These are phyloP conservation scores for Hamamelis virginiana DNA, from an alignment of 164 flowering plant genomes.

Conservation along the genomic window DNA sequence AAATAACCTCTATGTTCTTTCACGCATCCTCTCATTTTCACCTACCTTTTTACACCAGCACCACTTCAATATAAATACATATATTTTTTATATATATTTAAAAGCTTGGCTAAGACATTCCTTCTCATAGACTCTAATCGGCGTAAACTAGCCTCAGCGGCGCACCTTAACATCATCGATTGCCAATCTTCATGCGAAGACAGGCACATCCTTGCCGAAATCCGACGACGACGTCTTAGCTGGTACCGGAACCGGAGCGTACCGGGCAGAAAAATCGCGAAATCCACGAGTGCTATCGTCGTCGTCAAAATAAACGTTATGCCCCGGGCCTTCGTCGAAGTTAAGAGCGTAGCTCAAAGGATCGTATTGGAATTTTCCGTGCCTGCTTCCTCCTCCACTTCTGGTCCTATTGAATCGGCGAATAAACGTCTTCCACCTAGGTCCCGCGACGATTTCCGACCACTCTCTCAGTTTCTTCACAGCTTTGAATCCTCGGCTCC, in stretches of 20 bases:
- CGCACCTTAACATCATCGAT: not conserved
- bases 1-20: too few relatives aligned
- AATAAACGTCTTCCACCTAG: conserved; percentile 88
- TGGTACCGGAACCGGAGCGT: conserved; percentile 37
- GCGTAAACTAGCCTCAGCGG: not conserved
- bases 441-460: conserved; percentile 90
- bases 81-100: too few relatives aligned
- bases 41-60: too few relatives aligned
- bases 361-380: conserved; percentile 66
- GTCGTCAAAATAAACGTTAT: conserved; percentile 19
- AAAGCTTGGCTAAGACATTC: not conserved
- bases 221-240: conserved; percentile 18
- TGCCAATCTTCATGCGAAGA: conserved; percentile 7
- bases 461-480: conserved; percentile 60
- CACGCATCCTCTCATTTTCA: too few relatives aligned
- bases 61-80: too few relatives aligned
- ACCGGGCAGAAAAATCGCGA: conserved; percentile 55
- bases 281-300: conserved; percentile 20
- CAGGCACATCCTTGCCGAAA: conserved; percentile 21
- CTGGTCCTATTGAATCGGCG: conserved; percentile 57
- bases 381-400: conserved; percentile 16
- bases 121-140: not conserved
- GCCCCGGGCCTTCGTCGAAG: conserved; percentile 65
- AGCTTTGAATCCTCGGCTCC: conserved; percentile 34
- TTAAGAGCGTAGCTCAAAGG: conserved; percentile 76